Conservation (phyloP, 2,329 filamentous ascomycete species). For the Hyphodiscus sp. region DNA sequence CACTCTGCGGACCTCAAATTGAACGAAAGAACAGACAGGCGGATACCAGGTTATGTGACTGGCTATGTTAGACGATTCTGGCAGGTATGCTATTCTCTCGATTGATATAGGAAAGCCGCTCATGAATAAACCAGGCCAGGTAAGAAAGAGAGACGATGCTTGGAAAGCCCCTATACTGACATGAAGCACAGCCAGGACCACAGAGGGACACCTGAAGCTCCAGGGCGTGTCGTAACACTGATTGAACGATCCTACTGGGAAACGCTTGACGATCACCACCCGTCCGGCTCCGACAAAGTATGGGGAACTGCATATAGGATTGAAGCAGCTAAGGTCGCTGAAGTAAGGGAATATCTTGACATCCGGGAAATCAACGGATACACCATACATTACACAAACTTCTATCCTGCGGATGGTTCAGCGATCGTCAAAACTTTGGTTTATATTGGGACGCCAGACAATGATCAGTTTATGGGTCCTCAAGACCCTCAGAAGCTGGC, state of each 20-base stretch:
- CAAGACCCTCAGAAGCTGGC: conserved; percentile 75
- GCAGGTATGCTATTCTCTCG: conserved; percentile 62
- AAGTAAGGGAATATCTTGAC: conserved; percentile 86
- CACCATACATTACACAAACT: conserved; percentile 83
- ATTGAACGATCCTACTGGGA: conserved; percentile 83
- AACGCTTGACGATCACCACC: conserved; percentile 59
- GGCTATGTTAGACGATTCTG: conserved; percentile 95
- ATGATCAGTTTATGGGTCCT: conserved; percentile 83
- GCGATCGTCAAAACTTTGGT: conserved; percentile 55
- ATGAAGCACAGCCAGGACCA: conserved; percentile 70
- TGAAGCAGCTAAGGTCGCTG: conserved; percentile 59
- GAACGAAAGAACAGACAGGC: conserved; percentile 52
- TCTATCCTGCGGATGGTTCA: conserved; percentile 50
- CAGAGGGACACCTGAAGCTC: conserved; percentile 79
- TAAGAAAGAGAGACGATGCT: conserved; percentile 13
- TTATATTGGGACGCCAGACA: conserved; percentile 91
- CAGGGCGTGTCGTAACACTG: conserved; percentile 87
- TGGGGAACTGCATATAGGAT: conserved; percentile 96
- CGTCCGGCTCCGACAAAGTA: conserved; percentile 59
- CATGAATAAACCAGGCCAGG: conserved; percentile 28
- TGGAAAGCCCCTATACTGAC: conserved; percentile 8
- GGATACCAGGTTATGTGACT: conserved; percentile 82
- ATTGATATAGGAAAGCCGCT: conserved; percentile 8
- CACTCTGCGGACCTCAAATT: not conserved
- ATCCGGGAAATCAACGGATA: conserved; percentile 98